Base-by-base conservation (phyloP, 768 basidiomycete genomes). In the Pisolithus microcarpus region DNA sequence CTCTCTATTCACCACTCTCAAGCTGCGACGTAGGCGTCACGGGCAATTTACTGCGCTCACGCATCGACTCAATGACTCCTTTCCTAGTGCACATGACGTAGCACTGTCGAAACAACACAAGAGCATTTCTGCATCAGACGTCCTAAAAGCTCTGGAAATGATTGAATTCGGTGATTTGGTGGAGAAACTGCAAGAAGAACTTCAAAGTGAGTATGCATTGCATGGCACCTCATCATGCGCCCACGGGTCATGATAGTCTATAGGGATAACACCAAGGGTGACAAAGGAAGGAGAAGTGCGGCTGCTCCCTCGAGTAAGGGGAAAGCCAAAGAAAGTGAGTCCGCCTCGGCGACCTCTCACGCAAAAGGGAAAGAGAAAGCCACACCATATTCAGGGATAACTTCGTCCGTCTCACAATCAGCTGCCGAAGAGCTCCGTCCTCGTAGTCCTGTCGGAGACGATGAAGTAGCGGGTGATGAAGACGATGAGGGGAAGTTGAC, bases 51-150 rank as follows among this genome's bases (percentile, higher is more conserved):
- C 43, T 40, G 1, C 39, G 3, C 9, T 43, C 38, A 10, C 34
- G 2, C 34, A 13, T 34, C 30, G 30, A 31, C 11, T 34, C 34
- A 34, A 34, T 11, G 13, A 34, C 34, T 15, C 13, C 11, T 13
- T 9, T 38, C 24, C 28, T 49, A 94, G 92, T 7, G 88, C 93
- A 0, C 92, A 94, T 56, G 92, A 94, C 55, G 84, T 93, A 16
- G 89, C 93, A 0, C 67, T 74, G n/a, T 80, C 83, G 2, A 85
- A 88, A 55, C 85, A 88, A 52, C 89, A 89, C 66, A 93, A 91
- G 66, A 87, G 86, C 52, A 87, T 94, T 39, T 86, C 90, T 5
- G 90, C 91, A 0, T 83, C 91, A 0, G 93, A 95, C 61, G 90
- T 96, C 0, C 78, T 94, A 54, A 89, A 86, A 62, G 93, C 89